Evolutionary conservation across 2,329 filamentous ascomycete genomes (phyloP).

Genomic region (Trichoderma atroviride): DNA sequence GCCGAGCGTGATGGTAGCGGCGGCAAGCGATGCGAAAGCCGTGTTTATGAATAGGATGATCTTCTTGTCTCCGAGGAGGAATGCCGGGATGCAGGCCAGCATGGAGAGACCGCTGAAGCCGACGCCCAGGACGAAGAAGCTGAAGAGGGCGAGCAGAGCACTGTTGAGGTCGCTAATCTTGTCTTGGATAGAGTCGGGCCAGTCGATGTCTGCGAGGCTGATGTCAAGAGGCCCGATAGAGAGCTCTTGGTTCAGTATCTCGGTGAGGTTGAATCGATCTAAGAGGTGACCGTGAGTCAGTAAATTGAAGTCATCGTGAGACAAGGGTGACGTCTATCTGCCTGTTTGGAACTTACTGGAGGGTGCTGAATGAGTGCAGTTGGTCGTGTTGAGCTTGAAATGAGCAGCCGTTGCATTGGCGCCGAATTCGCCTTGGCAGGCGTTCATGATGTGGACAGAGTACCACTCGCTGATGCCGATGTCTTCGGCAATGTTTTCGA

Average conservation of each 20-base stretch:
- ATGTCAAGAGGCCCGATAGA: constrained; percentile 48
- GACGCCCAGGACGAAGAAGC: constrained; percentile 52
- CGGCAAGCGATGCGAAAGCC: constrained; percentile 41
- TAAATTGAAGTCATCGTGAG: neutral
- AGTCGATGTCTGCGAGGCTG: constrained; percentile 49
- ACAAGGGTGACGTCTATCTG: neutral
- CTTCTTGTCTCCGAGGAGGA: constrained; percentile 39
- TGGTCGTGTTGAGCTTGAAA: constrained; percentile 47
- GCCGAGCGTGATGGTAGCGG: constrained; percentile 44
- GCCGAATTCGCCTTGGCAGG: constrained; percentile 50
- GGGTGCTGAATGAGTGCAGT: constrained; percentile 47
- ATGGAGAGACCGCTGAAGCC: constrained; percentile 49
- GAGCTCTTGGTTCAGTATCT: constrained; percentile 51
- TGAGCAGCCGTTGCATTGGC: constrained; percentile 46
- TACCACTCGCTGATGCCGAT: constrained; percentile 56
- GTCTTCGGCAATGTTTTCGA: constrained; percentile 45
- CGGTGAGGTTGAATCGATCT: constrained; percentile 52
- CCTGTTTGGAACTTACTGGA: constrained; percentile 36
- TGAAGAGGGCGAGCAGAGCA: constrained; percentile 51
- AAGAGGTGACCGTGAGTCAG: neutral
- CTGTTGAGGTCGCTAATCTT: constrained; percentile 54
- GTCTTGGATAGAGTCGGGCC: constrained; percentile 48
- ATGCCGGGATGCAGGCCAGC: constrained; percentile 42
- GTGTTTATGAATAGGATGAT: constrained; percentile 43
- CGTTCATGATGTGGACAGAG: constrained; percentile 52